Base-by-base conservation (phyloP, 441 rosid genomes). In the Daphne laureola region DNA sequence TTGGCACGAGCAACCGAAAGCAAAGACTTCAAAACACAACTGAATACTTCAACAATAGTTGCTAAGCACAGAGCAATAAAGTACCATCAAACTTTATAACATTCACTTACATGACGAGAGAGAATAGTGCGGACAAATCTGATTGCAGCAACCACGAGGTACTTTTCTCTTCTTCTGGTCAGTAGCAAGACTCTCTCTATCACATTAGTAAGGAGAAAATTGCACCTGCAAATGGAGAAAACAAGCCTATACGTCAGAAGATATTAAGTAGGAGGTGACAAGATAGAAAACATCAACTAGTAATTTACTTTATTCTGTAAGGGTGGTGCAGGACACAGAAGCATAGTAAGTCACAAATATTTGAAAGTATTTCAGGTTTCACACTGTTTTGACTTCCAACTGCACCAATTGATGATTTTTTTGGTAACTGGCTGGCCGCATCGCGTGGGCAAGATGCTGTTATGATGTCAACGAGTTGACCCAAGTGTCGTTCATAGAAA, bases 241-340 rank as follows among this genome's bases (percentile, higher is more conserved):
- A 65, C 49, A 70, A 53, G 14, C 53, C 53, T 58, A 59, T 15
- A 9, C n/a, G 25, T 36, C 17, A 21, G 23, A 36, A 38, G 4
- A 53, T 21, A 46, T 12, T 46, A 5, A 23, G 40, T 17, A 21
- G 14, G 57, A 35, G 44, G 64, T 12, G 53, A 27, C 13, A 46
- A 14, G 49, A 59, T 13, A 62, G 38, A 31, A 31, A 51, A 69
- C 3, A 65, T 59, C 61, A 31, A 31, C 48, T 45, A 53, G 65
- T 18, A 17, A 53, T 78, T 21, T 86, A 94, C 98, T 87, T 94
- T 71, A 87, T 90, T 75, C 96, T 78, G 61, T 82, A 80, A 58
- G 98, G 90, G 79, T 91, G 98, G 82, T 95, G 98, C 67, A 84
- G 48, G 56, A 89, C 90, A 61, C 99, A 91, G 69, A 91, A 95